Evolutionary conservation across 768 basidiomycete species (phyloP), one percentile per base, ranked within the genome.

Genomic region (Amanita exitialis): DNA sequence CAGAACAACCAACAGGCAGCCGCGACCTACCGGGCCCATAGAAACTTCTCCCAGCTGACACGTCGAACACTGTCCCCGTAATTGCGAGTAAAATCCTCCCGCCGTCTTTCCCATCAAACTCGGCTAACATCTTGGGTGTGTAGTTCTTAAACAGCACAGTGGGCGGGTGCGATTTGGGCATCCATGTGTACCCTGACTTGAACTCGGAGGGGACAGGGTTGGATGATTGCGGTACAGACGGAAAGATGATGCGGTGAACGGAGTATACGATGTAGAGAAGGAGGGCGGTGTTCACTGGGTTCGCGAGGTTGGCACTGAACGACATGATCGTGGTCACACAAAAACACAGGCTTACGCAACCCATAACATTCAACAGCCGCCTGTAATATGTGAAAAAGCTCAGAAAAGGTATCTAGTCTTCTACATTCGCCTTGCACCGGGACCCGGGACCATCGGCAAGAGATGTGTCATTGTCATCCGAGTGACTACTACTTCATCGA

Each of bases 11-110:
- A 5, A 36, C 51, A 18, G 27, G 39, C 30, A 20, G 23, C 16
- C 15, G 7, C 35, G 49, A 67, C 86, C 62, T 53, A 95, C 95
- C 83, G 18, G 95, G 95, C 1, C 95, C 95, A 64, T 98, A 98
- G 69, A 99, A 99, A 61, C 77, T 86, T 57, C 83, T 74, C 21
- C 95, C 95, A 3, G 79, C 74, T 0, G 89, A 87, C 43, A 98
- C 95, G 61, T 99, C 96, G 64, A 95, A 99, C 49, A 98, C 94
- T 30, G 73, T 82, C 25, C 89, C 78, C 49, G 83, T 79, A 54
- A 99, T 96, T 0, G 70, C 90, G 10, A 97, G 75, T 59, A 96
- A 64, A 49, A 98, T 94, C 54, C 86, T 72, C 27, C 79, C 79
- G 2, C 77, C 75, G 43, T 84, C 72, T 45, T 69, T 69, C 23